Base-by-base conservation (phyloP, 495 filamentous ascomycete genomes). In the Lepraria neglecta region DNA sequence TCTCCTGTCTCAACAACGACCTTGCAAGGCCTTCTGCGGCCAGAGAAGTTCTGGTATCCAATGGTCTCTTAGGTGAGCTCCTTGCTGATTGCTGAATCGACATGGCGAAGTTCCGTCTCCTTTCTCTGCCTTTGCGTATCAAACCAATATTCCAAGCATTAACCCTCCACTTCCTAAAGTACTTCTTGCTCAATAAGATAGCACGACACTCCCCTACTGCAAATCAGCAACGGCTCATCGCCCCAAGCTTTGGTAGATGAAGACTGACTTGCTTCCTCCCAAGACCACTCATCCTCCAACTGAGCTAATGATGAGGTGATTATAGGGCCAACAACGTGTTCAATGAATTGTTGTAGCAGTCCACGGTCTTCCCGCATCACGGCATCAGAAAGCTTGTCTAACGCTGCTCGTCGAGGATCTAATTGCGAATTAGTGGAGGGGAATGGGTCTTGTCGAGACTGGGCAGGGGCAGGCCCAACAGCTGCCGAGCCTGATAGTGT, bases 341-440 rank as follows among this genome's bases (percentile, higher is more conserved):
- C 67, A 45, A 69, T 58, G 42, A 67, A 69, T 35, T 69, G 67
- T 33, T 69, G 62, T 33, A 69, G 44, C n/a, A 69, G 61, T 28
- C 67, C 67, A 15, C 50, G 53, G 35, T 67, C 59, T 35, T 65
- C 65, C 24, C 59, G 54, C 58, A 69, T 56, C 35, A 69, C 10
- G 7, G 40, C 35, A 12, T 55, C 28, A 14, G 65, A 47, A 15
- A 69, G 50, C 9, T 59, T 21, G 27, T 65, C 58, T 51, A 67
- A 58, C 9, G 59, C 61, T 45, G 45, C 46, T 5, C 51, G 40
- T 42, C 48, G 38, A 31, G 42, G 58, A 17, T 60, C 38, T 33
- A 60, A 21, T 35, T 30, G 58, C 17, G 38, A 42, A 21, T 50
- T 11, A 31, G 17, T 40, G 38, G 38, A 31, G 47, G 24, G 12